Evolutionary conservation across 495 filamentous ascomycete species (phyloP).

Genomic region (Aspergillus sparsus): DNA sequence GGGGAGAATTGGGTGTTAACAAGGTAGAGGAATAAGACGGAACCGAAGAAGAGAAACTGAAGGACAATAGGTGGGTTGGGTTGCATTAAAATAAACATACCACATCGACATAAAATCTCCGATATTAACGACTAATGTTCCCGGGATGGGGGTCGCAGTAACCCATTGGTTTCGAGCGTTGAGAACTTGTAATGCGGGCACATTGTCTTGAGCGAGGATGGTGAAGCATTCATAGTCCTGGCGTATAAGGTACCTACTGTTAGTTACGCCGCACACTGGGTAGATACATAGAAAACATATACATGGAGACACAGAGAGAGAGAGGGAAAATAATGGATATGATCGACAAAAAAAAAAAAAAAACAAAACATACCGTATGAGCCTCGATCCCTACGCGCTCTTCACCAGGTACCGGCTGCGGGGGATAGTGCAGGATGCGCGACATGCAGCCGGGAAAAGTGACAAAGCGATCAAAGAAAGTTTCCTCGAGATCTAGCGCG

Average conservation of each 20-base stretch:
- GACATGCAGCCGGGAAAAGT: slow-evolving; percentile 45
- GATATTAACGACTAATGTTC: slow-evolving; percentile 54
- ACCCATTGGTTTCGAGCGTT: slow-evolving; percentile 45
- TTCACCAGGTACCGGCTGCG: slow-evolving; percentile 34
- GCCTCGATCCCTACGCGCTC: slow-evolving; percentile 47
- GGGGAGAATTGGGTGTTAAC: background rate
- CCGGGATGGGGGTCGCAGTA: slow-evolving; percentile 41
- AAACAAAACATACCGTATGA: slow-evolving; percentile 34
- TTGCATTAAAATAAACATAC: slow-evolving; percentile 20
- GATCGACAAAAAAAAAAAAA: background rate
- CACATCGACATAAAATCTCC: slow-evolving; percentile 49
- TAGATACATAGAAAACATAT: background rate
- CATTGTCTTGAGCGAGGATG: slow-evolving; percentile 38
- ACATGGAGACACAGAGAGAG: background rate
- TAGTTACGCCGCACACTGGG: background rate
- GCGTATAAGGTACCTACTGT: background rate
- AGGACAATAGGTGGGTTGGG: too few relatives aligned
- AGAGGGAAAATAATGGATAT: too few relatives aligned
- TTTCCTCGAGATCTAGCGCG: slow-evolving; percentile 43
- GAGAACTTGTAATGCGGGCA: slow-evolving; percentile 49
- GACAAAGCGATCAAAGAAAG: slow-evolving; percentile 45
- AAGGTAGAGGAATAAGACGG: too few relatives aligned
- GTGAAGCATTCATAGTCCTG: slow-evolving; percentile 53
- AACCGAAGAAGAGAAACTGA: too few relatives aligned
- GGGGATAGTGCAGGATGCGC: slow-evolving; percentile 49